Base-by-base conservation (phyloP, 352 stramenopile species). In the Albugo laibachii region DNA sequence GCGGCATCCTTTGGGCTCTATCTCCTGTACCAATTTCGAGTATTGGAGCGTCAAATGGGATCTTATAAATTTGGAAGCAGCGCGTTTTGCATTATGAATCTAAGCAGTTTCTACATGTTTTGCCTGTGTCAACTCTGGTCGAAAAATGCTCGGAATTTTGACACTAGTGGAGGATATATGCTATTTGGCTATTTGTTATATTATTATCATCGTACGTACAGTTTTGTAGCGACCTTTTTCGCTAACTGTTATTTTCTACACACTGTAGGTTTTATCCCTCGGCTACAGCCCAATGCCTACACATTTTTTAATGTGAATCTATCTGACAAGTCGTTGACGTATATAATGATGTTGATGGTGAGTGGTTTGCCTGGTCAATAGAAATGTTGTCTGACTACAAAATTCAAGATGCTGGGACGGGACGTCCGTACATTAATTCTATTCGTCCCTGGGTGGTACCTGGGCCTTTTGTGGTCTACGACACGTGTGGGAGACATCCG, bases 1-100 rank as follows among this genome's bases (percentile, higher is more conserved):
- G 73, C 72, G 0, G 75, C 76, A 35, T 79, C 75, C 0, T 65
- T 92, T 43, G 78, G 78, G 6, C 62, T 92, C 38, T 92, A 92
- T 48, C 58, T 79, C 41, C 65, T 92, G 49, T 92, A 86, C 63
- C 73, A 87, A 62, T 88, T 82, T 57, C 73, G 78, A 40, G 59
- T 87, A 18, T 54, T 92, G 15, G 78, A 92, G 53, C 65, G 78
- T 1, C 63, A 77, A 62, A 67, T 92, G 71, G 78, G 78, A 12
- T 88, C 78, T 49, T 70, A 76, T 45, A 92, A 92, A 50, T 92
- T 88, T 47, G 75, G 78, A 24, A 88, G 74, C 48, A 37, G 83
- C 6, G 27, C 81, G 14, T 56, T 86, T 38, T 87, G 83, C 41
- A 55, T 82, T 20, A 52, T 82, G 48, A 31, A 66, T 5, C 60